Evolutionary conservation across 2,329 filamentous ascomycete species (phyloP), one percentile per base, ranked within the genome.

Genomic region (Aspergillus pseudoglaucus): DNA sequence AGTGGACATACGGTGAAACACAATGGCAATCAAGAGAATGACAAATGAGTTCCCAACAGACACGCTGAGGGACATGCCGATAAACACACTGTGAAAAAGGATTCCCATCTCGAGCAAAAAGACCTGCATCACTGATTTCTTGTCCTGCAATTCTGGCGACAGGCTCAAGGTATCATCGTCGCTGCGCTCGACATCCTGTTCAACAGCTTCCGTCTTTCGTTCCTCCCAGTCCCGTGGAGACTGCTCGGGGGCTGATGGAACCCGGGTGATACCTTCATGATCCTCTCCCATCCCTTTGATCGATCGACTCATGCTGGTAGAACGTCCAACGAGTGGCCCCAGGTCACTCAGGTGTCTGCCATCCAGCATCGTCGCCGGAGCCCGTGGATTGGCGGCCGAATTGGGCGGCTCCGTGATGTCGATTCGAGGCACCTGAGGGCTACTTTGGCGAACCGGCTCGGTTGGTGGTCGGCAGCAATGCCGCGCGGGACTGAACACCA

Each of bases 51-150:
- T 65, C 3, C 64, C 64, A 15, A 61, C 54, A 2, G 64, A 66
- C 0, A 67, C 64, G 41, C 64, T 65, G 22, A 67, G 54, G 7
- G 64, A 65, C 64, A 67, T 65, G 48, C 64, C 64, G 27, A 67
- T 67, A 41, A 67, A 67, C 50, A 90, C 78, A 51, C 82, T 87
- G 68, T 90, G 86, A 63, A 90, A 90, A 9, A 90, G 74, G 54
- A 90, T 90, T 51, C 86, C 86, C 48, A 85, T 83, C 65, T 90
- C 86, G 4, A 90, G 77, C 2, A 90, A 76, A 4, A 86, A 79
- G 55, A 87, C 88, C 66, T 90, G 86, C 57, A 88, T 74, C 2
- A 85, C 78, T 64, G 83, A 79, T 58, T 81, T 85, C 59, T 80
- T 78, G 65, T 79, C 75, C 14, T 68, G 75, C 53, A 74, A 64